Percentiles rank a stretch among this genome's conserved stretches.
phyloP scores from a whole-genome alignment of 148 eudicot species.

The Selenicereus undatus region DNA sequence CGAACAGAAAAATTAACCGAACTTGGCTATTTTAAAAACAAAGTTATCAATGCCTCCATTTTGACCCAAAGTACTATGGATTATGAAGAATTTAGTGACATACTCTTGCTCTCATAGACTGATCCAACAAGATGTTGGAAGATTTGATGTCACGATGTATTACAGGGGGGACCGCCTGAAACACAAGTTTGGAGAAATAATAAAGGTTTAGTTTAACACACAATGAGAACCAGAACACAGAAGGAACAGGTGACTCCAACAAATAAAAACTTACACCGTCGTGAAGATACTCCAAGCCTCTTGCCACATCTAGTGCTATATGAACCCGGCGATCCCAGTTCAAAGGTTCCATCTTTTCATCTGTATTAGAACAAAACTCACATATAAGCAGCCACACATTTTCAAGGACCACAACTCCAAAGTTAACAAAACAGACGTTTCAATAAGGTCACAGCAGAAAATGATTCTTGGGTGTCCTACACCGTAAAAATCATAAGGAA shows the following conservation, averaged over 20 bases:
- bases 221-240: neutral
- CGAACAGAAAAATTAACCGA: neutral
- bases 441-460: neutral
- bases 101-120: constrained; percentile 96
- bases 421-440: neutral
- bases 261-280: constrained; percentile 60
- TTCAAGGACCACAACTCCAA: neutral
- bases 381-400: neutral
- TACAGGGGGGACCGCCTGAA: constrained; percentile 92
- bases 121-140: constrained; percentile 95
- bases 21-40: neutral
- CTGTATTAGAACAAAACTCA: constrained; percentile 30
- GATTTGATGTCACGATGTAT: constrained; percentile 95
- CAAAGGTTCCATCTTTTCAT: constrained; percentile 58
- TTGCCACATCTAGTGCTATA: constrained; percentile 85
- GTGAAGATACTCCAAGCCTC: constrained; percentile 96
- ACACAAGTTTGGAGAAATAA: neutral
- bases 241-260: neutral
- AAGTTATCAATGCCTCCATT: neutral
- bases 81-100: constrained; percentile 3
- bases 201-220: neutral
- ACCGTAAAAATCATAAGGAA: neutral
- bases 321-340: constrained; percentile 80
- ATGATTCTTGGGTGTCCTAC: neutral
- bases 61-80: neutral